A percentile compares a stretch with the other conserved stretches of the same genome.
Evolutionary conservation across 768 basidiomycete species (phyloP).

Genomic region (Trichaptum fuscoviolaceum): DNA sequence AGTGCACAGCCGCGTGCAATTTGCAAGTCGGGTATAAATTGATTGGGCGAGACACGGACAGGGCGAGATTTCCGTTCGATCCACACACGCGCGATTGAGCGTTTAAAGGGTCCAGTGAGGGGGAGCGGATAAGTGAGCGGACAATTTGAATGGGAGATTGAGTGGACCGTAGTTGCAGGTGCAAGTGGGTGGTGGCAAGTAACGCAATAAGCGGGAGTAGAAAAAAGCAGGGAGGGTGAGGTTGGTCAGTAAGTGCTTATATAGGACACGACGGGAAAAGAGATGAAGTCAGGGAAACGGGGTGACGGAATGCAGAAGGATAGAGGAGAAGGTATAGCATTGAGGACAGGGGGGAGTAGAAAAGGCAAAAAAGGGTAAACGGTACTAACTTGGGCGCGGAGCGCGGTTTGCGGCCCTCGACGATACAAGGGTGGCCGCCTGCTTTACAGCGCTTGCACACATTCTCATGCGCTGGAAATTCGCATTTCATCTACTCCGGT

Average conservation of each 20-base stretch:
- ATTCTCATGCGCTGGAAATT: slow-evolving; percentile 64
- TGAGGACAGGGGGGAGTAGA: slow-evolving; percentile 18
- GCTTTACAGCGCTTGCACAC: slow-evolving; percentile 75
- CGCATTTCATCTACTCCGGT: slow-evolving; percentile 72
- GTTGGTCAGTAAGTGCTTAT: not conserved
- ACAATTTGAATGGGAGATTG: not conserved
- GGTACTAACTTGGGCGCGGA: slow-evolving; percentile 75
- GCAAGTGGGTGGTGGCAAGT: slow-evolving; percentile 7
- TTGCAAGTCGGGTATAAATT: not conserved
- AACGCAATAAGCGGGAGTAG: slow-evolving; percentile 3
- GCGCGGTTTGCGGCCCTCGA: slow-evolving; percentile 76
- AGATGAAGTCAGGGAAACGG: slow-evolving; percentile 5
- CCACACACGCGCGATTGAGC: not conserved
- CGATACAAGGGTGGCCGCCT: slow-evolving; percentile 72
- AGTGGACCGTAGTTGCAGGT: not conserved
- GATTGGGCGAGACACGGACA: not conserved
- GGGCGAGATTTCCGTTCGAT: not conserved
- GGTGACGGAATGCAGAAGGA: slow-evolving; percentile 16
- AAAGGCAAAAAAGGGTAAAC: slow-evolving; percentile 5
- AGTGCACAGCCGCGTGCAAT: not conserved
- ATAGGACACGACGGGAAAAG: not conserved
- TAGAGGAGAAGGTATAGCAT: slow-evolving; percentile 18
- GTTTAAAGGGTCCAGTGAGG: not conserved
- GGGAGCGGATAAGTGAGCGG: slow-evolving; percentile 1
- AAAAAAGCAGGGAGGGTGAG: not conserved